Evolutionary conservation across 2,329 filamentous ascomycete species (phyloP), one percentile per base, ranked within the genome.

Genomic region (Beauveria australis): DNA sequence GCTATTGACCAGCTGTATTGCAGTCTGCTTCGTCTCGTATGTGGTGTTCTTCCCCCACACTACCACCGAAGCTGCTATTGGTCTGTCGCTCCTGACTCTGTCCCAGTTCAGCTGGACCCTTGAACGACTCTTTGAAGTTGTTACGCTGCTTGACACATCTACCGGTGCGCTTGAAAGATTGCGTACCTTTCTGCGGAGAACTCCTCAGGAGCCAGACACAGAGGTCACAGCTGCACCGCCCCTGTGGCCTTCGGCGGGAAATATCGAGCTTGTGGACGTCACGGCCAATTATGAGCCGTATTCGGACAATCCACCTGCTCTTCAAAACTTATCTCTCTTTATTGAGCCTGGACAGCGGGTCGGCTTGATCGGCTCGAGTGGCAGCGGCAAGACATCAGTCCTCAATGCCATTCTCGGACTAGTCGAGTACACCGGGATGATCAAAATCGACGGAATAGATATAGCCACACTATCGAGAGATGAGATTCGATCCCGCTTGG

Each of bases 1-100:
- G 58, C 66, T 82, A 1, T 49, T 67, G 3, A 76, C 80, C 0
- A 75, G 78, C 0, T 74, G 66, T 1, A 71, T 83, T 37, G 78
- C 79, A 0, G 72, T 76, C 0, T 64, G 79, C 1, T 64, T 83
- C 2, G 76, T 82, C 5, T 70, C 59, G 0, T 66, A 81, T 1
- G 76, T 78, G 10, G 16, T 61, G 9, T 51, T 46, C 43, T 49
- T 51, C 10, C 52, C 44, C 2, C 9, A 16, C 5, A 28, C 1
- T 6, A 56, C 44, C 14, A 44, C 52, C 6, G 24, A 43, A 41
- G 52, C 59, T 6, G 37, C 59, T 8, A 19, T 56, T 5, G 53
- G 59, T 2, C 53, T 61, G n/a, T 56, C 59, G 7, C 19, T 61
- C 9, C 19, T 56, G 5, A 49, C 52, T 5, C 44, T 61, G 19